Evolutionary conservation across 768 basidiomycete species (phyloP), one percentile per base, ranked within the genome.

Genomic region (Strobilomyces confusus): DNA sequence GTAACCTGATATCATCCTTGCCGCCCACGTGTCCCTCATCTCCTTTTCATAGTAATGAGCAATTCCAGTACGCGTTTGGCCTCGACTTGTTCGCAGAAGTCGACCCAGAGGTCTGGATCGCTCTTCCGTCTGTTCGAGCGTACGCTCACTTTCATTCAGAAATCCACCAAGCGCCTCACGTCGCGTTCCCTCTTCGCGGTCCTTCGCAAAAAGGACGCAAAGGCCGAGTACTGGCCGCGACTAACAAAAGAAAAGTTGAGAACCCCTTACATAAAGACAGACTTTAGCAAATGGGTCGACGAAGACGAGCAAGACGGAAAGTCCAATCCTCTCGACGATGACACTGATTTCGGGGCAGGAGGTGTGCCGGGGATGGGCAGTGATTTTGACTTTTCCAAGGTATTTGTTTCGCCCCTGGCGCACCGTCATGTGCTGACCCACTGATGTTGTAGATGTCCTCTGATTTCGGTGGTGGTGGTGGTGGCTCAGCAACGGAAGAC

Each of bases 211-310:
- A 92, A 92, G 70, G 83, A 84, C 52, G 63, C 68, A 29, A 72
- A 85, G 65, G 67, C 73, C 14, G 95, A 93, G 61, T 98, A 80
- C 72, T 98, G 95, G 95, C 90, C 92, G 23, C 82, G 95, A 53
- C 76, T 98, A 48, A 93, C 90, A 44, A 93, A 95, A 71, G 89
- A 89, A 55, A 95, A 93, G 71, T 65, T 81, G 55, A 90, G 81
- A 72, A 83, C 78, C 47, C 75, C 84, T 52, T 95, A 82, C 73
- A 75, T 98, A 71, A 98, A 97, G 80, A 97, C 93, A 42, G 92
- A 98, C 71, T 98, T 98, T 69, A 77, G 77, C 59, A 95, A 90
- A 75, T 98, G 94, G 94, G 87, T 89, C 38, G 95, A 98, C 65
- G 95, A 98, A 75, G 95, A 98, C 67, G 95, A 98, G 69, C 95